Evolutionary conservation across 176 grass and related monocot genomes (phyloP), one percentile per base, ranked within the genome.

Genomic region (Triticum turgidum): DNA sequence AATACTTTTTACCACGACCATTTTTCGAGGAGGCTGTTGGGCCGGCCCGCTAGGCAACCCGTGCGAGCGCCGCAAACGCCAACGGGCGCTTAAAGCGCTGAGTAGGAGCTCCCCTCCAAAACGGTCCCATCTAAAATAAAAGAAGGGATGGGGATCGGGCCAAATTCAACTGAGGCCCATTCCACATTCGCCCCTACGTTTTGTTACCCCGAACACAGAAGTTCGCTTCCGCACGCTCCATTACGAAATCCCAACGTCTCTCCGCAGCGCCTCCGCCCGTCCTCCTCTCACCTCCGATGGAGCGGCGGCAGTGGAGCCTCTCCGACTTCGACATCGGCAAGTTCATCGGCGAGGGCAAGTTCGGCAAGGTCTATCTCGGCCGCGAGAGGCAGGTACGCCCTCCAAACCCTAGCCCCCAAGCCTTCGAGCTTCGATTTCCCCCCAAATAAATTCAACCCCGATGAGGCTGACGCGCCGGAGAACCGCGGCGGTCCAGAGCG

Each of bases 351-450:
- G 97, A 94, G 85, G 97, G 97, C 0, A 99, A 93, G 66, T 99
- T 96, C 44, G 94, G 97, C 49, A 94, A 94, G 84, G 97, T 99
- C 89, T 99, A 96, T 80, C 82, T 99, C 76, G 92, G 85, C 38
- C 87, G 97, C 29, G 97, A 99, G 89, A 91, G 89, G 83, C 64
- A 94, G 94, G 97, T 99, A 8, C 0, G 32, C 9, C 17, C 29
- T 30, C 21, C 34, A 18, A 80, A 77, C 71, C 34, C 58, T 62
- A 37, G 4, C 12, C 18, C 35, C 73, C 12, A 14, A 71, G 25
- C 39, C 33, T 70, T 59, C 21, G 2, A 20, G 2, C 21, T 12
- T 21, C 9, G 33, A 64, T 74, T 37, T 4, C 65, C 39, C 61
- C 77, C 51, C 35, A 15, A 21, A 52, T 35, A 59, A 37, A 47